A percentile compares a stretch with the other conserved stretches of the same genome.
Evolutionary conservation across 139 green algal species (phyloP).

Genomic region (Astrephomene gubernaculifera): DNA sequence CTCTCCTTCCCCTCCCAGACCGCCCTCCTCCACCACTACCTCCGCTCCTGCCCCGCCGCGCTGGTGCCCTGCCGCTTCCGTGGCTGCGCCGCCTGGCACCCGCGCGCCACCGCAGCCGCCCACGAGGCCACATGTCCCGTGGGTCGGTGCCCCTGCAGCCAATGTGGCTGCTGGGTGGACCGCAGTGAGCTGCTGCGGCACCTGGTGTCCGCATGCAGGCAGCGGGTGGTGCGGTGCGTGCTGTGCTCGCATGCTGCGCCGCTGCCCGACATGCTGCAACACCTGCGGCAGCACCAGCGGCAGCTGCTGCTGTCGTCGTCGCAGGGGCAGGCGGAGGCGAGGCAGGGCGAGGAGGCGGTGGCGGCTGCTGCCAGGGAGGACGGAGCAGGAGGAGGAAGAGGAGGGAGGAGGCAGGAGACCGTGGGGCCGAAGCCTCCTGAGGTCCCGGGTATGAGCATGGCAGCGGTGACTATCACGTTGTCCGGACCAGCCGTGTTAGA

Average conservation of each 20-base stretch:
- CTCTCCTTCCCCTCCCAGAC: neutral
- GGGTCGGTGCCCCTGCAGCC: slow-evolving; percentile 8
- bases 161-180: slow-evolving; percentile 34
- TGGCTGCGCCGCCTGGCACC: slow-evolving; percentile 32
- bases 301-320: too few relatives aligned
- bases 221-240: slow-evolving; percentile 41
- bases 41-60: slow-evolving; percentile 10
- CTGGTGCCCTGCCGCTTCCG: slow-evolving; percentile 45
- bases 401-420: too few relatives aligned
- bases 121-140: slow-evolving; percentile 40
- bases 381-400: neutral
- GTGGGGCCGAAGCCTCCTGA: too few relatives aligned
- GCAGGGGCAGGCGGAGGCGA: neutral
- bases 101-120: neutral
- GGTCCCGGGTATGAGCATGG: too few relatives aligned
- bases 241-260: slow-evolving; percentile 29
- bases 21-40: slow-evolving; percentile 31
- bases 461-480: too few relatives aligned
- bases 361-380: neutral
- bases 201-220: slow-evolving; percentile 33
- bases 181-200: slow-evolving; percentile 25
- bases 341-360: neutral
- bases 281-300: slow-evolving; percentile 27
- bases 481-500: too few relatives aligned
- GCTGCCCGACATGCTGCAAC: slow-evolving; percentile 48